phyloP scores from a whole-genome alignment of 768 basidiomycete genomes.

The Mrakia hoshinonis region DNA sequence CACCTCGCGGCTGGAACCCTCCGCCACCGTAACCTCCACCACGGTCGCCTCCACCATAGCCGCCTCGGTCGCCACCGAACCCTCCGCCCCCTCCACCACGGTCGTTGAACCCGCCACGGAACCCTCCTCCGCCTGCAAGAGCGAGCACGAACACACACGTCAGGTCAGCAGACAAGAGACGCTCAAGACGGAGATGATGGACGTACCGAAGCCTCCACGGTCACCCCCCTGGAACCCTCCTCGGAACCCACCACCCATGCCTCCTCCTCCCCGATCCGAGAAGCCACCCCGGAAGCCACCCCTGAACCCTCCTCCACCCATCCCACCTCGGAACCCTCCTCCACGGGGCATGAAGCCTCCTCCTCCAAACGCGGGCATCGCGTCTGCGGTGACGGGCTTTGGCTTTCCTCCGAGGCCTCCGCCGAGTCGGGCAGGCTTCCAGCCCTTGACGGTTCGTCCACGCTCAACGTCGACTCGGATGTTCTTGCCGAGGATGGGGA shows the following conservation, averaged over 20 bases:
- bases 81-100: constrained; percentile 31
- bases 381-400: constrained; percentile 53
- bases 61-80: constrained; percentile 47
- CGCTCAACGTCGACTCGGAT: constrained; percentile 97
- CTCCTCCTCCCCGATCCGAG: constrained; percentile 2
- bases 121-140: constrained; percentile 42
- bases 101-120: constrained; percentile 30
- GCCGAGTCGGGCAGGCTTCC: constrained; percentile 92
- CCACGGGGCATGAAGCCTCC: constrained; percentile 27
- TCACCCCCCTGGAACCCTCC: constrained; percentile 43
- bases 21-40: constrained; percentile 14
- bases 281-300: constrained; percentile 33
- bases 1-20: constrained; percentile 25
- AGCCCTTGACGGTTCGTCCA: constrained; percentile 92
- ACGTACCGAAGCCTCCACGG: constrained; percentile 50
- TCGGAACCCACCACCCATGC: constrained; percentile 36
- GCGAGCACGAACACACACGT: too few species aligned
- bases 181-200: neutral
- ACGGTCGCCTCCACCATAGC: constrained; percentile 57
- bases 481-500: constrained; percentile 90
- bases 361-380: constrained; percentile 22
- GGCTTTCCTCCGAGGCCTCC: constrained; percentile 96
- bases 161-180: too few species aligned
- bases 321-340: constrained; percentile 22
- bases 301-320: constrained; percentile 26